These are phyloP conservation scores for Phytopythium oedochilum DNA, from an alignment of 352 stramenopile species.

Conservation along the genomic window DNA sequence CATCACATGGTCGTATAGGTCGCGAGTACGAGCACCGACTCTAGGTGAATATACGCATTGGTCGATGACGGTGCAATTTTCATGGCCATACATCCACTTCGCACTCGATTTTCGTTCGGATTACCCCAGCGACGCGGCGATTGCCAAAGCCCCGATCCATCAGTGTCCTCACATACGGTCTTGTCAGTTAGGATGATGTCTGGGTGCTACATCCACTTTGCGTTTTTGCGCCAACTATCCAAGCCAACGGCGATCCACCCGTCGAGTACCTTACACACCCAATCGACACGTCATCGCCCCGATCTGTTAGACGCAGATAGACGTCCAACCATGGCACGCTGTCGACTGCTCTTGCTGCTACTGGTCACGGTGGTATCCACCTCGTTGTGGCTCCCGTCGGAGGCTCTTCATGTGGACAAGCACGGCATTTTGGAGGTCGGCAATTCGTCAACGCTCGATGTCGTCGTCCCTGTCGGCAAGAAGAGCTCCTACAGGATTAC, in stretches of 20 bases:
- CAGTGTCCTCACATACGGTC: too few relatives aligned
- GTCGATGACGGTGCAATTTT: too few relatives aligned
- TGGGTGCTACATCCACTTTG: too few relatives aligned
- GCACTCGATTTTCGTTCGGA: too few relatives aligned
- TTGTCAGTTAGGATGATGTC: too few relatives aligned
- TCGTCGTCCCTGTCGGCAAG: conserved; percentile 18
- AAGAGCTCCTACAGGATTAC: conserved; percentile 29
- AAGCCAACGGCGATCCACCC: background rate
- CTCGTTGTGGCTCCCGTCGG: background rate
- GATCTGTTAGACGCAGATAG: background rate
- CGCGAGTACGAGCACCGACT: too few relatives aligned
- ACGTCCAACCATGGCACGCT: background rate
- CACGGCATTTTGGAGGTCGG: conserved; percentile 35
- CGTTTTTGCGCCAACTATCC: background rate
- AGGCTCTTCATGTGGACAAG: conserved; percentile 2
- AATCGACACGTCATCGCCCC: background rate
- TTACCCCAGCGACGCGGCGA: too few relatives aligned
- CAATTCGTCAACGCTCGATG: conserved; percentile 20
- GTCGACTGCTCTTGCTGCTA: background rate
- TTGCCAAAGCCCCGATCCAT: too few relatives aligned
- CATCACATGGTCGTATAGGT: background rate
- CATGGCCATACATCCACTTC: too few relatives aligned
- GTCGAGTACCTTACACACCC: background rate
- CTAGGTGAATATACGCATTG: too few relatives aligned
- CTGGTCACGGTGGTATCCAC: background rate